These are phyloP conservation scores for Salvia sclarea DNA, from an alignment of 305 asterid species.

Conservation along the genomic window DNA sequence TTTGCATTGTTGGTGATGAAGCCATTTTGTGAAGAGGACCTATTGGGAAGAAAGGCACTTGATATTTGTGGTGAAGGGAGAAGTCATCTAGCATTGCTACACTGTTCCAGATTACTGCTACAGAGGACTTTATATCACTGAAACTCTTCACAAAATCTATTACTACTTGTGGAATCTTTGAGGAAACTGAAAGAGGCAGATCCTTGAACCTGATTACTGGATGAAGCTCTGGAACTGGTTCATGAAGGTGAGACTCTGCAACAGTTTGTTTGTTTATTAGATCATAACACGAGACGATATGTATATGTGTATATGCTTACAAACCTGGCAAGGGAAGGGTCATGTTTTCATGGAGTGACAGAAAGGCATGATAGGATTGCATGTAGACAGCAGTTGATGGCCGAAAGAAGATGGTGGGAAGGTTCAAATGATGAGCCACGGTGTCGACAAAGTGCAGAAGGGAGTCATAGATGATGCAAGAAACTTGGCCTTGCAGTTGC, in stretches of 20 bases:
- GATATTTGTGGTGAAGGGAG: slow-evolving; percentile 28
- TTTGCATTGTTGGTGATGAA: slow-evolving; percentile 18
- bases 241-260: slow-evolving; percentile 42
- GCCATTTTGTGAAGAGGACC: slow-evolving; percentile 53
- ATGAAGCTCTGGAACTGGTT: slow-evolving; percentile 34
- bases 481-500: slow-evolving; percentile 29
- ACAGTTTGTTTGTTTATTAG: neutral
- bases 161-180: slow-evolving; percentile 22
- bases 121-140: slow-evolving; percentile 28
- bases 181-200: slow-evolving; percentile 24
- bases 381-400: slow-evolving; percentile 31
- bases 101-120: slow-evolving; percentile 49
- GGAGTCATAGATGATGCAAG: slow-evolving; percentile 45
- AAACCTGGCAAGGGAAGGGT: slow-evolving; percentile 40
- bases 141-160: slow-evolving; percentile 28
- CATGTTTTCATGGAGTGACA: slow-evolving; percentile 29
- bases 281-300: neutral
- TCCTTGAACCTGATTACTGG: slow-evolving; percentile 48
- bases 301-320: neutral
- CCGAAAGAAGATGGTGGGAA: slow-evolving; percentile 40
- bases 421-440: slow-evolving; percentile 28
- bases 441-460: slow-evolving; percentile 41
- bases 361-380: slow-evolving; percentile 24
- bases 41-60: slow-evolving; percentile 41
- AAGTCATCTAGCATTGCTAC: slow-evolving; percentile 35